Percentiles rank a stretch among this genome's conserved stretches.
Evolutionary conservation across 1,284 basidiomycete species (phyloP).

Genomic region (Moesziomyces sp.): DNA sequence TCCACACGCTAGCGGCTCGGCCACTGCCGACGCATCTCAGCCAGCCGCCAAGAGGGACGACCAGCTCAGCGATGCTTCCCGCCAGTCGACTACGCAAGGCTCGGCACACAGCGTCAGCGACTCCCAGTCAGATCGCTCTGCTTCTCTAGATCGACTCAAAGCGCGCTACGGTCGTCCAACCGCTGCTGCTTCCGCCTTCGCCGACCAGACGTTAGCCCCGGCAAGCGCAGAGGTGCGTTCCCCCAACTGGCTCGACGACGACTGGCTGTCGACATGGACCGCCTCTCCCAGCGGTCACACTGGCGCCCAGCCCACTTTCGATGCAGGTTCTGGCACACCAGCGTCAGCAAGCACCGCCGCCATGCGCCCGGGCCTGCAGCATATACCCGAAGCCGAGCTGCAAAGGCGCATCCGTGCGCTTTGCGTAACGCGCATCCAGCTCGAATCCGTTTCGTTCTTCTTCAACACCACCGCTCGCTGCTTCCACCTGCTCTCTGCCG

Average conservation of each 20-base stretch:
- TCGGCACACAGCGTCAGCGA: background rate
- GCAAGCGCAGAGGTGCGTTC: slow-evolving; percentile 1
- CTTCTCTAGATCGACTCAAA: background rate
- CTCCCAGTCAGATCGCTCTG: background rate
- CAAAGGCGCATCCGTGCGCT: slow-evolving; percentile 13
- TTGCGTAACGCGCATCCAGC: slow-evolving; percentile 18
- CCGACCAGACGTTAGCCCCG: background rate
- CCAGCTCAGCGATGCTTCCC: background rate
- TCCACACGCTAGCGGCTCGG: background rate
- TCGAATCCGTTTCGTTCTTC: slow-evolving; percentile 27
- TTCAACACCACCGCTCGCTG: slow-evolving; percentile 34
- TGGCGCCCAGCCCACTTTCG: background rate
- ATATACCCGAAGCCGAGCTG: slow-evolving; percentile 14
- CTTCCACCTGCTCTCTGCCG: slow-evolving; percentile 31
- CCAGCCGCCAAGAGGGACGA: background rate
- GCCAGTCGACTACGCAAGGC: background rate
- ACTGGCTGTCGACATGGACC: slow-evolving; percentile 14
- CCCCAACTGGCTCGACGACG: slow-evolving; percentile 14
- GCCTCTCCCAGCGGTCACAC: slow-evolving; percentile 2
- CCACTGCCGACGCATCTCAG: background rate
- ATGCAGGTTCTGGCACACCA: background rate
- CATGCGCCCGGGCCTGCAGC: slow-evolving; percentile 7
- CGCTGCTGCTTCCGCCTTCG: background rate
- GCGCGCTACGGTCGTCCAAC: background rate
- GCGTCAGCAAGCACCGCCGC: background rate